Evolutionary conservation across 352 stramenopile genomes (phyloP).

Genomic region (Aphanomyces invadans): DNA sequence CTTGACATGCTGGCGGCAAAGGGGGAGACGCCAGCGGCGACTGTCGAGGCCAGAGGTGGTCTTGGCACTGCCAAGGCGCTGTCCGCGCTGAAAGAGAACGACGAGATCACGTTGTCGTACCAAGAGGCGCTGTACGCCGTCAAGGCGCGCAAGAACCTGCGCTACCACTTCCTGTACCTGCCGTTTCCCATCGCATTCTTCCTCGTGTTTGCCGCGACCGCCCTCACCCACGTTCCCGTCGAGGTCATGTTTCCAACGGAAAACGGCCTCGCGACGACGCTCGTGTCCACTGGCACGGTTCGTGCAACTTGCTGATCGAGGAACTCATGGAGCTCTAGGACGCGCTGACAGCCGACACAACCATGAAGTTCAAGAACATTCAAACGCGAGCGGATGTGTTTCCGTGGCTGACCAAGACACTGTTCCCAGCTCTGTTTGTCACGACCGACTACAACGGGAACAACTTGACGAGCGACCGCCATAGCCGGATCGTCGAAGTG

Average conservation of each 20-base stretch:
- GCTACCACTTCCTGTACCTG: constrained; percentile 18
- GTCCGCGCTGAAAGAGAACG: neutral
- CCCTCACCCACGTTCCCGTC: constrained; percentile 16
- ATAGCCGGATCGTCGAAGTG: constrained; percentile 28
- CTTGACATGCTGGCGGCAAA: neutral
- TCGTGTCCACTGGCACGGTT: constrained; percentile 20
- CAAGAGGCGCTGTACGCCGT: neutral
- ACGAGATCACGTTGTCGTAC: constrained; percentile 7
- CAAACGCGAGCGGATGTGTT: constrained; percentile 34
- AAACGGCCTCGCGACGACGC: constrained; percentile 3
- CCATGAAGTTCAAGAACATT: constrained; percentile 45
- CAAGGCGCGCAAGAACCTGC: constrained; percentile 18
- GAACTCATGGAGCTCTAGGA: too few species aligned
- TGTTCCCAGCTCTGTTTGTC: constrained; percentile 40
- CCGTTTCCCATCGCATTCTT: constrained; percentile 21
- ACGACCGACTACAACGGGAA: constrained; percentile 45
- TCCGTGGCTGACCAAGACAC: constrained; percentile 38
- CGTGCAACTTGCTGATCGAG: neutral
- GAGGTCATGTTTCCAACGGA: constrained; percentile 16
- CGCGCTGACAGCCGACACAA: constrained; percentile 37
- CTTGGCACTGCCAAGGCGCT: too few species aligned
- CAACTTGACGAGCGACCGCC: constrained; percentile 28
- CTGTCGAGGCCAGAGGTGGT: too few species aligned
- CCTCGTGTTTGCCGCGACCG: constrained; percentile 15
- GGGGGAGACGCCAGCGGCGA: neutral